Base-by-base conservation (phyloP, 768 basidiomycete species). In the Hericium coralloides region DNA sequence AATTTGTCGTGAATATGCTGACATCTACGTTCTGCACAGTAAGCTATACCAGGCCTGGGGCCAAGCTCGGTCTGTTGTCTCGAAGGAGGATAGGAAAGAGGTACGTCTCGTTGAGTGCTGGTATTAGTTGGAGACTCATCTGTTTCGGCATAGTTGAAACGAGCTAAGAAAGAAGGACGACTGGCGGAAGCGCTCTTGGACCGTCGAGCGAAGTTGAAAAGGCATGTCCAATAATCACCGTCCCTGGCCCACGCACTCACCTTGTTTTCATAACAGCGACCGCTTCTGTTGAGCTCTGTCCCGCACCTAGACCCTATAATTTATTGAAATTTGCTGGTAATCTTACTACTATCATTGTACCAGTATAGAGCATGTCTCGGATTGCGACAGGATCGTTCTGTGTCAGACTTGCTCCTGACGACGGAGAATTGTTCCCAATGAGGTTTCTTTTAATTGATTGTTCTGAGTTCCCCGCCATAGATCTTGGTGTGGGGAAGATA, bases 41-140 rank as follows among this genome's bases (percentile, higher is more conserved):
- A 82, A 76, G 52, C 65, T 85, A 47, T 84, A 82, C 68, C 92
- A 95, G 64, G 78, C 91, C 0, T 92, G 93, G 89, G 92, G 92
- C 22, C 87, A 88, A 20, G 87, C 89, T 3, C 76, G 85, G 37
- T 81, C 81, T 17, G 74, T 95, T 6, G 78, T 85, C 20, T 90
- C 91, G 1, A 65, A 61, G 0, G 80, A 77, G 0, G 92, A 93
- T 63, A 87, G 83, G 72, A 82, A 80, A 69, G 87, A 85, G 74
- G 90, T 87, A 59, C 14, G 79, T 63, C 10, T 41, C 38, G 22
- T 12, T 49, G 51, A 38, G 31, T 6, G 25, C 17, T 53, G 51
- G 15, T 26, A 45, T 60, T 23, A 38, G 55, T 25, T 31, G 38
- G 55, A 50, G 57, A 57, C 53, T 55, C 31, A 53, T 38, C 36